Base-by-base conservation (phyloP, 2,329 filamentous ascomycete species). In the Escovopsis sp. region DNA sequence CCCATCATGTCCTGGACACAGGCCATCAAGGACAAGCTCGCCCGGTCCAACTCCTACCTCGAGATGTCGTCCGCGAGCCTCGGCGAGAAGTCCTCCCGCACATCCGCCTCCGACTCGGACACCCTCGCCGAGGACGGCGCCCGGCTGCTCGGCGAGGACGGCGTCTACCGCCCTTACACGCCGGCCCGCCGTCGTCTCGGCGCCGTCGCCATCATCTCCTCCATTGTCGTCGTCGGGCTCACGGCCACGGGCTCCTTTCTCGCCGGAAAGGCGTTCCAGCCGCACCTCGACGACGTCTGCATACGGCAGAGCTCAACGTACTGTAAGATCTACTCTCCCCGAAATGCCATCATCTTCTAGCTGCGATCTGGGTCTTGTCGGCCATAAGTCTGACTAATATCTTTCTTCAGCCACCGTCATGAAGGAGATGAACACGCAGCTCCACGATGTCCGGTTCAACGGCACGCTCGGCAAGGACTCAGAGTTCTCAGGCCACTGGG, bases 391-490 rank as follows among this genome's bases (percentile, higher is more conserved):
- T 28, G 14, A 28, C 27, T n/a, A n/a, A n/a, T n/a, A 29, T 13
- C 11, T 3, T 9, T 25, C 10, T 14, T 26, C 27, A 34, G 33
- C 33, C n/a, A 28, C 33, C 15, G 33, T 34, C 17, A 34, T 34
- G 33, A n/a, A 27, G 7, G 14, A 34, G 17, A 23, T 34, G 23
- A 27, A 14, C 23, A 27, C 25, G 14, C 27, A 34, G 23, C 14
- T 34, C 17, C 33, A 34, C 26, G 23, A 34, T 26, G 33, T 34
- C 33, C 16, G 27, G 33, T 34, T 34, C 33, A 34, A 34, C 15
- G 33, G 33, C 23, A 34, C 25, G 14, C 33, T 17, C 14, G 17
- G 17, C 25, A 34, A 34, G 33, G 18, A 34, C 27, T 34, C 33
- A 9, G 23, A 34, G 25, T 34, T 34, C n/a, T 27, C 33, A 15